Conservation (phyloP, 768 basidiomycete species). For the Gloeostereum incarnatum region DNA sequence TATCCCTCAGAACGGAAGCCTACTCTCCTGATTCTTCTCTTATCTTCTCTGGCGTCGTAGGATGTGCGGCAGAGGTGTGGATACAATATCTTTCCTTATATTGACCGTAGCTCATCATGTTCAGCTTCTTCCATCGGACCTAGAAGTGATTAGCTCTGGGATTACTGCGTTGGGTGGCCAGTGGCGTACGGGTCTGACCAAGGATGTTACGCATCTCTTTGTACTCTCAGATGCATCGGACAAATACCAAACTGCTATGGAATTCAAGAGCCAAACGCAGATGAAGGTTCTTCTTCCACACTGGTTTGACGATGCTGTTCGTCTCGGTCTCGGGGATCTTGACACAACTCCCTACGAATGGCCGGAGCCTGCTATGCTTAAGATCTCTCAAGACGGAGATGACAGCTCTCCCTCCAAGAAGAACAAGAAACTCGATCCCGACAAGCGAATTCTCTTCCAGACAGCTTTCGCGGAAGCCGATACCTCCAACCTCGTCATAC, state of each 20-base stretch:
- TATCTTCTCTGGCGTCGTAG: constrained; percentile 80
- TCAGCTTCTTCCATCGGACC: constrained; percentile 53
- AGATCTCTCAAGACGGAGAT: constrained; percentile 13
- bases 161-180: constrained; percentile 75
- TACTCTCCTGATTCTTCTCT: constrained; percentile 73
- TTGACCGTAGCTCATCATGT: too few relatives aligned
- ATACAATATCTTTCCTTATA: neutral
- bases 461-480: constrained; percentile 13
- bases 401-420: constrained; percentile 12
- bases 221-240: constrained; percentile 38
- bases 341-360: constrained; percentile 54
- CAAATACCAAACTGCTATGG: constrained; percentile 45
- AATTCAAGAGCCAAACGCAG: constrained; percentile 45
- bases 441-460: constrained; percentile 24
- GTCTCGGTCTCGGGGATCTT: constrained; percentile 41
- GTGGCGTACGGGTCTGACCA: constrained; percentile 67
- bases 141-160: constrained; percentile 64
- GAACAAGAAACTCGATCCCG: constrained; percentile 21
- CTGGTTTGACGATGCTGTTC: constrained; percentile 82
- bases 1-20: constrained; percentile 31
- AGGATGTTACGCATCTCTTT: constrained; percentile 85
- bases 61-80: constrained; percentile 58
- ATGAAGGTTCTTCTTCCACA: constrained; percentile 78
- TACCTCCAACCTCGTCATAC: too few relatives aligned
- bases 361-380: constrained; percentile 57